Percentiles rank a stretch among this genome's conserved stretches.
Conservation (phyloP, 2,329 filamentous ascomycete genomes). For the Didymella pomorum region DNA sequence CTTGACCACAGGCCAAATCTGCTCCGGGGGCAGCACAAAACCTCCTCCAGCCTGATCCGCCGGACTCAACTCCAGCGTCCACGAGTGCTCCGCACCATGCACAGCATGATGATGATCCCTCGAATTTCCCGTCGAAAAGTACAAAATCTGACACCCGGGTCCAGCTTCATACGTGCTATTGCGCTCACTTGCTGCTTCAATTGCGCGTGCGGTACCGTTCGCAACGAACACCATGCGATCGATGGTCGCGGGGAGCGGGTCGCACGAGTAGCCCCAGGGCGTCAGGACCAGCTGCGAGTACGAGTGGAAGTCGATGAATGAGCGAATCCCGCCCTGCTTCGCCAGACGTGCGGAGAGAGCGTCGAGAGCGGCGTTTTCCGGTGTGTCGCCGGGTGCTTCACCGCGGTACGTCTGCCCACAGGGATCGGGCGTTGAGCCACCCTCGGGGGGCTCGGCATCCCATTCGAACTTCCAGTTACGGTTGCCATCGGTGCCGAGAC, state of each 20-base stretch:
- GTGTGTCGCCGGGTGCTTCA: slow-evolving; percentile 40
- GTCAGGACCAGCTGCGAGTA: slow-evolving; percentile 68
- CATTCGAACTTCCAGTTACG: slow-evolving; percentile 48
- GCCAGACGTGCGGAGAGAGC: slow-evolving; percentile 54
- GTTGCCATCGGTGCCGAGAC: slow-evolving; percentile 47
- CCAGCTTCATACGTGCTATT: slow-evolving; percentile 52
- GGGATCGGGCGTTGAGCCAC: slow-evolving; percentile 38
- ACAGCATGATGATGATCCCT: slow-evolving; percentile 55
- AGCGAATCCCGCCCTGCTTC: slow-evolving; percentile 57
- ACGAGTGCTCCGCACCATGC: slow-evolving; percentile 53
- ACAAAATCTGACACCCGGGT: slow-evolving; percentile 66
- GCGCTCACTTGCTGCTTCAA: slow-evolving; percentile 54
- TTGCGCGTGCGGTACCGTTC: slow-evolving; percentile 50
- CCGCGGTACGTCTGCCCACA: slow-evolving; percentile 47
- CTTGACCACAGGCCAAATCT: slow-evolving; percentile 56
- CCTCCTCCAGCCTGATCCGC: slow-evolving; percentile 55
- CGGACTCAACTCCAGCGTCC: slow-evolving; percentile 57
- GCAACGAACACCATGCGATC: slow-evolving; percentile 52
- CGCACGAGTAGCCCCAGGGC: slow-evolving; percentile 61
- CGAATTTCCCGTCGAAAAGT: slow-evolving; percentile 59
- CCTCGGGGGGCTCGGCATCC: slow-evolving; percentile 38
- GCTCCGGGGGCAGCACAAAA: slow-evolving; percentile 57
- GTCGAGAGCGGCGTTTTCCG: slow-evolving; percentile 52
- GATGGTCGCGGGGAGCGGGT: slow-evolving; percentile 57
- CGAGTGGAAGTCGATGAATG: slow-evolving; percentile 71